phyloP scores from a whole-genome alignment of 2,329 filamentous ascomycete genomes.

The Stromatinia cepivora region DNA sequence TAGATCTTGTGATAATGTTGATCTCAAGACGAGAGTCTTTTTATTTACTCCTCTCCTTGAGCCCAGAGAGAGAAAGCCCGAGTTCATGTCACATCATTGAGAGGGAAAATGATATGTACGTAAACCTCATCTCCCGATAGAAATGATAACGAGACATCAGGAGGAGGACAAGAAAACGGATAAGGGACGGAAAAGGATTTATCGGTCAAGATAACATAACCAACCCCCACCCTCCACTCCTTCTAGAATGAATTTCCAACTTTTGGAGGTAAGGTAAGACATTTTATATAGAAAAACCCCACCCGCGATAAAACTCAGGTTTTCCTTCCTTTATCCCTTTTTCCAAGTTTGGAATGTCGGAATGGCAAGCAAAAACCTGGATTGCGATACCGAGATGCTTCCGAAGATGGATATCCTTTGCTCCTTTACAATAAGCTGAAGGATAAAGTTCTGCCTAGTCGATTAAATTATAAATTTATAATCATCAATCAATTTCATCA shows the following conservation, averaged over 20 bases:
- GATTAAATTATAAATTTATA: background rate
- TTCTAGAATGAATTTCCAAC: constrained; percentile 10
- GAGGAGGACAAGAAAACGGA: background rate
- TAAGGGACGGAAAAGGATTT: background rate
- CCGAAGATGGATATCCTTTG: background rate
- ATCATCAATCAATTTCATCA: background rate
- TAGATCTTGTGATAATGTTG: constrained; percentile 17
- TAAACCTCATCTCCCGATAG: background rate
- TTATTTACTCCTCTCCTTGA: background rate
- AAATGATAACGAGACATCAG: background rate
- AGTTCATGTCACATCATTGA: constrained; percentile 4
- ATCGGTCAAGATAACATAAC: background rate
- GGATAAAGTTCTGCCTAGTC: constrained; percentile 1
- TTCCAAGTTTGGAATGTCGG: background rate
- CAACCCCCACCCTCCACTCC: background rate
- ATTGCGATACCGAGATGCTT: constrained; percentile 3
- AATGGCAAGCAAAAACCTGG: background rate
- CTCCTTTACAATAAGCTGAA: background rate
- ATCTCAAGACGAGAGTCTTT: constrained; percentile 1
- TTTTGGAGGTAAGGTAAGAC: background rate
- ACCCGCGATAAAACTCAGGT: constrained; percentile 16
- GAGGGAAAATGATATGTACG: background rate
- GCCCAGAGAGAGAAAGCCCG: background rate
- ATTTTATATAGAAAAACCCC: background rate
- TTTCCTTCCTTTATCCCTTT: background rate